Conservation (phyloP, 345 rosid species). For the Eucalyptus cloeziana region DNA sequence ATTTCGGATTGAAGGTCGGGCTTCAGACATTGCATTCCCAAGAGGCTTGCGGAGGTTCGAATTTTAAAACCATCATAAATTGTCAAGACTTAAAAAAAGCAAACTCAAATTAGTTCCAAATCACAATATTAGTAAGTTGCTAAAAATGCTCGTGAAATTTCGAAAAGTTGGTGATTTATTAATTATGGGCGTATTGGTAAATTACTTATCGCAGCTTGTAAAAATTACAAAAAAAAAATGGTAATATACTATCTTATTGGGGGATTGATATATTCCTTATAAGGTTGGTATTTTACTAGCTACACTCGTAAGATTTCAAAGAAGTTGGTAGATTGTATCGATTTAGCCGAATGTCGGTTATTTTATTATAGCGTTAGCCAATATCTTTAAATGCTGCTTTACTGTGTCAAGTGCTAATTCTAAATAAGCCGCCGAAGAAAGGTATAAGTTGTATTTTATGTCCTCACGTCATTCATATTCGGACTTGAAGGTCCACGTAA, state of each 20-base stretch:
- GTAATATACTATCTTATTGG: neutral
- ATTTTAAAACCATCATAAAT: neutral
- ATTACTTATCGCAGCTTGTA: neutral
- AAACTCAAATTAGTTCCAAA: neutral
- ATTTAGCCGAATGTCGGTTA: neutral
- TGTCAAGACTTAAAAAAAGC: neutral
- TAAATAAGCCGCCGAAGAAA: neutral
- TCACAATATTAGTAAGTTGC: neutral
- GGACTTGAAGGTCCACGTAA: neutral
- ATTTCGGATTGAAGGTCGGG: neutral
- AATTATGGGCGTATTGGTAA: neutral
- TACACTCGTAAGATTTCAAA: neutral
- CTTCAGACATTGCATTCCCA: neutral
- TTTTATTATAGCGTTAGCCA: neutral
- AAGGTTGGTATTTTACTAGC: neutral
- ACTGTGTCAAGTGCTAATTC: neutral
- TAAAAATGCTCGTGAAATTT: neutral
- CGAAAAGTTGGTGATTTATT: neutral
- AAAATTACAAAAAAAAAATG: neutral
- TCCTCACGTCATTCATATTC: neutral
- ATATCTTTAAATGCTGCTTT: neutral
- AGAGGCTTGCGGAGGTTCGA: neutral
- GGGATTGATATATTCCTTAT: neutral
- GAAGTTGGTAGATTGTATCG: neutral
- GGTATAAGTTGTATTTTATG: neutral